phyloP scores from a whole-genome alignment of 2,329 filamentous ascomycete genomes.

The Colletotrichum sp. region DNA sequence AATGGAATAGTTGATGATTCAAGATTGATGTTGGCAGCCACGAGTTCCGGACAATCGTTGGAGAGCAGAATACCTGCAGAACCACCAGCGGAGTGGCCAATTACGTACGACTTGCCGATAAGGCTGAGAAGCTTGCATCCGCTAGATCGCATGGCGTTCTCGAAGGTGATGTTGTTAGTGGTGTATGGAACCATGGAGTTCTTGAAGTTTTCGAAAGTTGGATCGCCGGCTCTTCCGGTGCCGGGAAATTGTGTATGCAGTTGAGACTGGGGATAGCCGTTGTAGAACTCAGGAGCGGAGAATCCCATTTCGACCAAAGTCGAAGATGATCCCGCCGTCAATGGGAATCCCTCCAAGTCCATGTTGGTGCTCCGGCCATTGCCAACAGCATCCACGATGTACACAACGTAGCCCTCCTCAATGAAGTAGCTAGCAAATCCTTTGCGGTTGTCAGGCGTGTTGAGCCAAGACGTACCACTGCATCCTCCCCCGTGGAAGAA shows the following conservation, averaged over 20 bases:
- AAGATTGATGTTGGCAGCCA: conserved; percentile 29
- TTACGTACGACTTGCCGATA: conserved; percentile 32
- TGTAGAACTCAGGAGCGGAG: conserved; percentile 31
- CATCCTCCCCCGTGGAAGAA: conserved; percentile 8
- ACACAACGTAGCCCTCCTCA: conserved; percentile 44
- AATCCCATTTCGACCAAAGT: conserved; percentile 31
- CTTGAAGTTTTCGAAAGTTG: conserved; percentile 32
- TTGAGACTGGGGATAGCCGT: conserved; percentile 29
- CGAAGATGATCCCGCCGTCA: conserved; percentile 17
- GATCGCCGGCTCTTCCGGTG: conserved; percentile 27
- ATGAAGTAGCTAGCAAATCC: conserved; percentile 53
- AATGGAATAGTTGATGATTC: conserved; percentile 31
- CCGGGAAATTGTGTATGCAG: conserved; percentile 45
- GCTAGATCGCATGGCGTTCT: conserved; percentile 30
- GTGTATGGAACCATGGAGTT: conserved; percentile 31
- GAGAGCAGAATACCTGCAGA: conserved; percentile 23
- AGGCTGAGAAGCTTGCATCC: conserved; percentile 32
- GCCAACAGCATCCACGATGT: conserved; percentile 46
- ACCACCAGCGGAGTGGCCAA: conserved; percentile 32
- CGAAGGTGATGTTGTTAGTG: conserved; percentile 29
- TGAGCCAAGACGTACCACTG: conserved; percentile 34
- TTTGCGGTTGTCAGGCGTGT: conserved; percentile 49
- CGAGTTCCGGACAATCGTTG: conserved; percentile 28
- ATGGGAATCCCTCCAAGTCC: conserved; percentile 22
- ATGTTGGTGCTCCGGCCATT: conserved; percentile 39